Conservation (phyloP, 2,329 filamentous ascomycete species). For the Colletotrichum nymphaeae region DNA sequence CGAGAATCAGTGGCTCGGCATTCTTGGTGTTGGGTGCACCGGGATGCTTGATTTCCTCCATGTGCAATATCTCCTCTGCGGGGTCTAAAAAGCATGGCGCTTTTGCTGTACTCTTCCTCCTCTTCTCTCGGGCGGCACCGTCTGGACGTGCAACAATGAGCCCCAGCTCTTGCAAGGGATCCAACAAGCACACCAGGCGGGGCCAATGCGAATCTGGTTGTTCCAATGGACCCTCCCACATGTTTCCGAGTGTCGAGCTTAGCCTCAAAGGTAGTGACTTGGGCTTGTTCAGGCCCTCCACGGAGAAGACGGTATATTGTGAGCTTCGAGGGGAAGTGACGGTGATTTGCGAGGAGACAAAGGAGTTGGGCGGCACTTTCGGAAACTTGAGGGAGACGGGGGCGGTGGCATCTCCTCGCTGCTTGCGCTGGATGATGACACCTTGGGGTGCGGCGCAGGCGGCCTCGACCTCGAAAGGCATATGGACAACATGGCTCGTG, state of each 20-base stretch:
- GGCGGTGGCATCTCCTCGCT: slow-evolving; percentile 61
- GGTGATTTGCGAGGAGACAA: slow-evolving; percentile 76
- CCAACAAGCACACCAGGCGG: slow-evolving; percentile 83
- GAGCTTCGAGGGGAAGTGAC: slow-evolving; percentile 61
- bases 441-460: slow-evolving; percentile 86
- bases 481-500: slow-evolving; percentile 87
- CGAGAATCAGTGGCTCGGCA: slow-evolving; percentile 72
- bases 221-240: slow-evolving; percentile 67
- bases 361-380: slow-evolving; percentile 83
- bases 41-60: slow-evolving; percentile 76
- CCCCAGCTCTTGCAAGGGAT: slow-evolving; percentile 87
- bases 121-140: slow-evolving; percentile 47
- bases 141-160: slow-evolving; percentile 76
- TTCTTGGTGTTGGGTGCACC: slow-evolving; percentile 44
- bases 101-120: slow-evolving; percentile 52
- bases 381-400: slow-evolving; percentile 67
- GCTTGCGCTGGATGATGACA: slow-evolving; percentile 86
- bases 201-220: slow-evolving; percentile 73
- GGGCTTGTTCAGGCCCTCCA: slow-evolving; percentile 66
- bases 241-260: slow-evolving; percentile 65
- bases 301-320: slow-evolving; percentile 65
- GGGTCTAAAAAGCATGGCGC: slow-evolving; percentile 73
- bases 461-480: slow-evolving; percentile 93
- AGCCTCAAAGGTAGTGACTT: slow-evolving; percentile 65
- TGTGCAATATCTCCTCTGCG: slow-evolving; percentile 85